Percentiles rank a stretch among this genome's conserved stretches.
These are phyloP conservation scores for Nannochloris sp. DNA, from an alignment of 139 green algal genomes.

Conservation along the genomic window DNA sequence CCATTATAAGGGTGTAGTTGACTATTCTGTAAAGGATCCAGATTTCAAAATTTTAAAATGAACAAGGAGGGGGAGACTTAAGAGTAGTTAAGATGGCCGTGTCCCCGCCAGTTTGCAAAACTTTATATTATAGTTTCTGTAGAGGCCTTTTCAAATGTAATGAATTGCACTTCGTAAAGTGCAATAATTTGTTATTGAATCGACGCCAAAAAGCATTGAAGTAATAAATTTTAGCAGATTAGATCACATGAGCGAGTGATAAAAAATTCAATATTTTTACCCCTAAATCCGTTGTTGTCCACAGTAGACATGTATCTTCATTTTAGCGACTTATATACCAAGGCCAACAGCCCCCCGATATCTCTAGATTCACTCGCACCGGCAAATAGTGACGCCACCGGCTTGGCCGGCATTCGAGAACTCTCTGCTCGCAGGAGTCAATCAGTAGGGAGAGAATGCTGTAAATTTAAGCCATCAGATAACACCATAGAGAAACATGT, in stretches of 20 bases:
- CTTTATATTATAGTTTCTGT: no score
- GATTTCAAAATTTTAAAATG: not conserved
- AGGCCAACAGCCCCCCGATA: not conserved
- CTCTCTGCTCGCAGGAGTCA: not conserved
- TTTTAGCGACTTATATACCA: not conserved
- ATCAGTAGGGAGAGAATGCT: not conserved
- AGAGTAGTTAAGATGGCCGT: no score
- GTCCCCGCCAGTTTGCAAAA: no score
- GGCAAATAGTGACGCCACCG: not conserved
- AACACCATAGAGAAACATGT: not conserved
- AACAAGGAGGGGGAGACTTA: not conserved
- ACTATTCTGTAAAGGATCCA: not conserved
- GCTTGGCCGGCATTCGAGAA: not conserved
- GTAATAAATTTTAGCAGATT: no score
- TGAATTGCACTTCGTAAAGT: no score
- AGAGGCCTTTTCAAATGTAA: no score
- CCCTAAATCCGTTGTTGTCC: no score
- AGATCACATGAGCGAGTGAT: no score
- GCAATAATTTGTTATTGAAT: no score
- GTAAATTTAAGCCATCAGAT: not conserved
- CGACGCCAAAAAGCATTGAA: no score
- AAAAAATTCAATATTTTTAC: no score
- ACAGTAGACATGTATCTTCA: not conserved
- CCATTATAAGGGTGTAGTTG: no score
- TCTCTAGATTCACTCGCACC: not conserved